Evolutionary conservation across 2,329 filamentous ascomycete genomes (phyloP), one percentile per base, ranked within the genome.

Genomic region (Microsporum ferrugineum): DNA sequence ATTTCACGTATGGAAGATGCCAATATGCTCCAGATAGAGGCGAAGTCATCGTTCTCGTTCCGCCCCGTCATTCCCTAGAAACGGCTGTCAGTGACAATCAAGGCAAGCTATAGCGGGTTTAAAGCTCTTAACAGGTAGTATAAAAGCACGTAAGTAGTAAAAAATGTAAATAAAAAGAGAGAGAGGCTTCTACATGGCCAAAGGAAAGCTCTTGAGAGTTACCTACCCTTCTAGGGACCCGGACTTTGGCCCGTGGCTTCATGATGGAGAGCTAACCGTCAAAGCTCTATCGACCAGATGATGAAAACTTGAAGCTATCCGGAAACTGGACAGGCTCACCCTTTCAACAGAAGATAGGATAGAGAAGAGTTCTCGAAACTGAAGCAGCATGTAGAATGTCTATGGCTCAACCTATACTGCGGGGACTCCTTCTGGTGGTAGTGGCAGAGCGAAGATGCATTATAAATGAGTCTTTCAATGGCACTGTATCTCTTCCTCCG

Each of bases 1-100:
- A 99, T 97, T 70, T 96, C 89, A 61, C 79, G 80, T 59, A 99
- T 83, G 2, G 92, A 91, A 56, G 85, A 82, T 53, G 85, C 80
- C 5, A 99, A 83, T 51, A 85, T 84, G 12, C 80, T 79, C 94
- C 94, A 99, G 67, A 86, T 88, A 2, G 83, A 79, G n/a, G 96
- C 88, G 71, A 96, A 96, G 66, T 95, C 89, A 67, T 88, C 80
- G 7, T 81, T 79, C 65, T 87, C 84, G 63, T 78, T 81, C 17
- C 68, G 70, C 62, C 78, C 79, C 2, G 71, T 69, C 27, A 85
- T 72, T 61, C 82, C 82, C 84, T 87, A 68, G 60, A 49, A 34
- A 36, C 23, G n/a, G 31, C 3, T 14, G 29, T 36, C 33, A 36
- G 14, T 43, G n/a, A 34, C 27, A 29, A 36, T 23, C 29, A 31